A percentile compares a stretch with the other conserved stretches of the same genome.
These are phyloP conservation scores for Filobasidium uniguttulatum DNA, from an alignment of 1,284 basidiomycete genomes.

Conservation along the genomic window DNA sequence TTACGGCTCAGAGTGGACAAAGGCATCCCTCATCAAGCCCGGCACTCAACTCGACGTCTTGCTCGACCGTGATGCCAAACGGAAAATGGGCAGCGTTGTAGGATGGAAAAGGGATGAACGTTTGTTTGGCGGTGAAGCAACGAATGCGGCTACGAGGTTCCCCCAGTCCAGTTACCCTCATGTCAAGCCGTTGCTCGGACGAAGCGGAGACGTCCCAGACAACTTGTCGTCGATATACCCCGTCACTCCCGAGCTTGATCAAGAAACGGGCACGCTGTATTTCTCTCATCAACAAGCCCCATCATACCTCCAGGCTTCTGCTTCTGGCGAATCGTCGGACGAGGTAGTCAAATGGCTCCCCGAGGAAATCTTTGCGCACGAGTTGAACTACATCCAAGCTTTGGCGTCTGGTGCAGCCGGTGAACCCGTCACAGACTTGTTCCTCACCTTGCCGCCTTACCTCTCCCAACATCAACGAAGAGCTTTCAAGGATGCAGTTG, in stretches of 20 bases:
- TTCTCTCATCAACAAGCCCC: conserved; percentile 55
- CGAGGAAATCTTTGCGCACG: conserved; percentile 89
- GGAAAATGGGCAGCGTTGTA: conserved; percentile 81
- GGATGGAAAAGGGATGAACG: conserved; percentile 78
- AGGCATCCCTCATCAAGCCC: conserved; percentile 90
- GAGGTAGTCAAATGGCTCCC: conserved; percentile 48
- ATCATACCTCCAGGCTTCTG: conserved; percentile 15
- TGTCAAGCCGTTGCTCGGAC: conserved; percentile 72
- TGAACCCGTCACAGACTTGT: conserved; percentile 63
- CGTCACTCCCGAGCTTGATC: conserved; percentile 19
- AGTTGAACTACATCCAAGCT: conserved; percentile 76
- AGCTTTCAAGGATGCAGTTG: conserved; percentile 77
- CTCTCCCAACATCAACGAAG: conserved; percentile 78
- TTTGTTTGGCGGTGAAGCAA: conserved; percentile 75
- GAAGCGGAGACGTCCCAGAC: conserved; percentile 14
- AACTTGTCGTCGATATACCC: conserved; percentile 42
- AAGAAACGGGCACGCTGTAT: conserved; percentile 41
- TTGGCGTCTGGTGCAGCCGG: conserved; percentile 52
- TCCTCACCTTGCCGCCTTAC: conserved; percentile 75
- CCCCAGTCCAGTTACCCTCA: conserved; percentile 76
- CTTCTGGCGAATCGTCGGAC: conserved; percentile 2
- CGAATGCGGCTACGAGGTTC: conserved; percentile 73
- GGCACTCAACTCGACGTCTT: conserved; percentile 93
- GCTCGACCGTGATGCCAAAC: conserved; percentile 83
- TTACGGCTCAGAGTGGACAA: conserved; percentile 92